Conservation (phyloP, 2,329 filamentous ascomycete genomes). For the Beauveria medogensis region DNA sequence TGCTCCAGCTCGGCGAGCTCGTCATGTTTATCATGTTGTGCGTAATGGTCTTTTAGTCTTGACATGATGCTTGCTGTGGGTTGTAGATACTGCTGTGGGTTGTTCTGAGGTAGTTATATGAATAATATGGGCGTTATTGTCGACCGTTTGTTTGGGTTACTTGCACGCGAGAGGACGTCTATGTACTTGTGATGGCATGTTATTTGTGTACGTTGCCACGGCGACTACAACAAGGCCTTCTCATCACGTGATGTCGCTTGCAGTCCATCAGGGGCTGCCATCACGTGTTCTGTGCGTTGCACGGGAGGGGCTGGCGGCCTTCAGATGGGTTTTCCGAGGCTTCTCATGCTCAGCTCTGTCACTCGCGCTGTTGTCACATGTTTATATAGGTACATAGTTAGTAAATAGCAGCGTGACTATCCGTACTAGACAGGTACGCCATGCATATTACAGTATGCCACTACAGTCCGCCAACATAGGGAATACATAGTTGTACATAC, state of each 20-base stretch:
- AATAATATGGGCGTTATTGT: background rate
- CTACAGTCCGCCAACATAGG: too few species aligned
- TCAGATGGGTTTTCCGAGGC: too few species aligned
- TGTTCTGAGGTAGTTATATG: background rate
- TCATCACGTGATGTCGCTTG: background rate
- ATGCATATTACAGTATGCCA: too few species aligned
- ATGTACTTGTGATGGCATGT: background rate
- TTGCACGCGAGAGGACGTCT: background rate
- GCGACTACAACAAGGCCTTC: background rate
- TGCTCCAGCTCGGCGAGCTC: background rate
- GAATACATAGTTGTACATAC: too few species aligned
- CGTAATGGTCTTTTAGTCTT: background rate
- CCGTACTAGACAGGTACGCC: too few species aligned
- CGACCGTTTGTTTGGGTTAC: background rate
- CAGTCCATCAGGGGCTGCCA: too few species aligned
- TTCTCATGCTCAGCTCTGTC: too few species aligned
- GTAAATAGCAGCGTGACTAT: too few species aligned
- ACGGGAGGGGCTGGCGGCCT: too few species aligned
- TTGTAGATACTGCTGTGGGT: background rate
- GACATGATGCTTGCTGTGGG: conserved; percentile 1
- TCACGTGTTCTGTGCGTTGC: too few species aligned
- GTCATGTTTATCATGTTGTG: background rate
- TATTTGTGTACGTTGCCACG: conserved; percentile 1
- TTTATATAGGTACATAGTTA: too few species aligned
- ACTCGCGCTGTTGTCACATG: too few species aligned